Base-by-base conservation (phyloP, 2,329 filamentous ascomycete genomes). In the Dactylellina parvicollis region DNA sequence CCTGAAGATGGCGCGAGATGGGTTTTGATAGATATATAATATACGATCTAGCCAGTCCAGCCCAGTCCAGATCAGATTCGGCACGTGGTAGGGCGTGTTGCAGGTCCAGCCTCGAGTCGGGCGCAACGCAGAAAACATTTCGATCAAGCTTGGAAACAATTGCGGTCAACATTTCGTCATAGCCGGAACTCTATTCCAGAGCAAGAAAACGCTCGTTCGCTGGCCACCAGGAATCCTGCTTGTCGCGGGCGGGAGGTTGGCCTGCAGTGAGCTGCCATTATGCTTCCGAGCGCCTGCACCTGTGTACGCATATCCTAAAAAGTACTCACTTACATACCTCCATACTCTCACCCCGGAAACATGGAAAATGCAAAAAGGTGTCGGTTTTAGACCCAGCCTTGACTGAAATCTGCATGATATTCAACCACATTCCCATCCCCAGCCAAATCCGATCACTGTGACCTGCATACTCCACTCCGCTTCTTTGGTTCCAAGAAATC, bases 111-210 rank as follows among this genome's bases (percentile, higher is more conserved):
- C 55, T 9, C n/a, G 26, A 50, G 34, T 30, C 34, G 22, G 40
- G 18, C 24, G 9, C 57, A 72, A 72, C 57, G 34, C 57, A 64
- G 36, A 52, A 28, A 70, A 49, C 18, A 14, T 4, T 42, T n/a
- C n/a, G n/a, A n/a, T n/a, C n/a, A 22, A 9, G 12, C 26, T 20
- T 46, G 30, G 54, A 59, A 66, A 55, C 49, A 20, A 28, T 56
- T 66, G 69, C 47, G 30, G 34, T 59, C 69, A 55, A 40, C 54
- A 66, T 73, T 73, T 66, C 69, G 60, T 73, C 69, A 73, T 73
- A 66, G 69, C 60, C 42, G 10, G 56, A 73, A 73, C 69, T 73
- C 44, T 73, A 55, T 60, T 46, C 14, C 22, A 16, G 46, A 64
- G 44, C 59, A 59, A 54, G 52, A 44, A 73, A 65, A 46, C 36